Conservation (phyloP, 805 yeast species). For the Saccharomycopsis sp. region DNA sequence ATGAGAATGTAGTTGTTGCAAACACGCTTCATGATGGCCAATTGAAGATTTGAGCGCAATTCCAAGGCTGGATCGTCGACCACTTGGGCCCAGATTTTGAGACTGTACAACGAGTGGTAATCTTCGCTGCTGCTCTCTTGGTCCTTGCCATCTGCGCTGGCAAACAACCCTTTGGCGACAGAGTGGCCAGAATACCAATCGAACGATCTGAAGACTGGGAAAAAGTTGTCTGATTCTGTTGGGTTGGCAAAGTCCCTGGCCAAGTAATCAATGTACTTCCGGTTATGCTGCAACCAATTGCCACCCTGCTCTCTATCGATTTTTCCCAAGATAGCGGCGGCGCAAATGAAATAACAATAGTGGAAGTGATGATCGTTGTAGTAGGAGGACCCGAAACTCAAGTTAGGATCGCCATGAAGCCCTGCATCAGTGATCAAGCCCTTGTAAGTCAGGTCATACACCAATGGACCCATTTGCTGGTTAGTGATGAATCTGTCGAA, state of each 20-base stretch:
- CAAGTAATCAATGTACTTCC: slow-evolving; percentile 46
- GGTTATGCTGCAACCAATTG: slow-evolving; percentile 43
- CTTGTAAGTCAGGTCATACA: slow-evolving; percentile 71
- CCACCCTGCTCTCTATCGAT: slow-evolving; percentile 42
- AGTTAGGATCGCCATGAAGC: slow-evolving; percentile 36
- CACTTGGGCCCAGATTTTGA: slow-evolving; percentile 56
- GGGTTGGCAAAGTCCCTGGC: slow-evolving; percentile 66
- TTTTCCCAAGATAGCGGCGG: slow-evolving; percentile 53
- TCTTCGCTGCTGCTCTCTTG: slow-evolving; percentile 71
- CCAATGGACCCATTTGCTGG: slow-evolving; percentile 60
- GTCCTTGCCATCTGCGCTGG: slow-evolving; percentile 68
- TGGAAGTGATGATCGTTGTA: slow-evolving; percentile 75
- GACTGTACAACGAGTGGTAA: slow-evolving; percentile 59
- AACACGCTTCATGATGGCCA: slow-evolving; percentile 48
- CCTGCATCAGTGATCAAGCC: slow-evolving; percentile 70
- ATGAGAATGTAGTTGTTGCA: slow-evolving; percentile 36
- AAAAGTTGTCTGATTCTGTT: slow-evolving; percentile 40
- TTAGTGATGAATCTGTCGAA: slow-evolving; percentile 61
- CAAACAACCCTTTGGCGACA: slow-evolving; percentile 66
- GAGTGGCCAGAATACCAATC: slow-evolving; percentile 76
- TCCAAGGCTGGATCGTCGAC: slow-evolving; percentile 45
- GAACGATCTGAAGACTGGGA: slow-evolving; percentile 60
- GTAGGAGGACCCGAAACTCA: slow-evolving; percentile 65
- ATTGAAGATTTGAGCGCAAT: slow-evolving; percentile 47
- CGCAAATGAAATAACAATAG: slow-evolving; percentile 65